Evolutionary conservation across 148 eudicot genomes (phyloP), one percentile per base, ranked within the genome.

Genomic region (Chenopodium quinoa): DNA sequence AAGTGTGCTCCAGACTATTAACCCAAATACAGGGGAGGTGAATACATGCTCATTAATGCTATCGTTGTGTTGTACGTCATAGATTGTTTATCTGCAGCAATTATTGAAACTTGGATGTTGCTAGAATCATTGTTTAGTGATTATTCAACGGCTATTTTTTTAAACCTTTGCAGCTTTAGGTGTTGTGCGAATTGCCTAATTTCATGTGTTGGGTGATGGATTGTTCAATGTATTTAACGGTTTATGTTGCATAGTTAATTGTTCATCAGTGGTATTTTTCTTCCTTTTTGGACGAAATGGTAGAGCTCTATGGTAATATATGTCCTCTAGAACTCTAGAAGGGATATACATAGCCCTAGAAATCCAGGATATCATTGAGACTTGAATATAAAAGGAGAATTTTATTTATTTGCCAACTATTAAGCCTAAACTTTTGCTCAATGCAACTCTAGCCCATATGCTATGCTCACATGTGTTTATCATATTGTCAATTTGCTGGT

Each of bases 11-110:
- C 99, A 96, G 90, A 96, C 98, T 44, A 88, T 96, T 71, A 91
- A 96, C 87, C 99, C 99, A 70, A 93, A 93, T 84, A 88, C 95
- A 20, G 98, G 99, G 85, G 98, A 96, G 99, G 99, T 96, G 87
- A 1, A 7, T 27, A 48, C 10, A 58, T 67, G 10, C 7, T 67
- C 11, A 13, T 85, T 25, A n/a, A 50, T 12, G 22, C 74, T 48
- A 4, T 17, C 5, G 3, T 54, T 54, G 6, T 17, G 52, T 48
- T 48, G 2, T 11, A 9, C 44, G 8, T 40, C 44, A 40, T 40
- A 40, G 7, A 48, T 48, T 48, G 2, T 9, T 48, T 48, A 9
- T 48, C 14, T 54, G 60, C 16, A 2, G 60, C 20, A 54, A 54
- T 16, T 54, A 54, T 12, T 62, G 65, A 9, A 62, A 56, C 16